Base-by-base conservation (phyloP, 345 rosid species). In the Melaleuca quinquenervia region DNA sequence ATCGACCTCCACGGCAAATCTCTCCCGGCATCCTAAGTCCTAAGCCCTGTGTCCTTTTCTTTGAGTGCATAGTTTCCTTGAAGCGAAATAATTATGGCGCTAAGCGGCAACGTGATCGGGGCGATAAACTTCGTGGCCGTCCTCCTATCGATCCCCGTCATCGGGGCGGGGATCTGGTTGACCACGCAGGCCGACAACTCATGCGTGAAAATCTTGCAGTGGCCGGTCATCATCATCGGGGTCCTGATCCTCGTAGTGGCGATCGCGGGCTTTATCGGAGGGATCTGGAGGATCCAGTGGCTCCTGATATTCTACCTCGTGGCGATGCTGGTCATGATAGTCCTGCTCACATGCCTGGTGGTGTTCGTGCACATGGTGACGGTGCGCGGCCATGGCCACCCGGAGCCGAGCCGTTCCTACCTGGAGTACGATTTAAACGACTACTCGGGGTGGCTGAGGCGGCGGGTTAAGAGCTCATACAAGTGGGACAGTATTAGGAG, bases 111-210 rank as follows among this genome's bases (percentile, higher is more conserved):
- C 82, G 93, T 95, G 53, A 93, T 95, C 7, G 98, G 98, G 29
- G 94, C 95, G 54, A 95, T 95, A 82, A 97, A 96, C 96, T 94
- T 97, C 86, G 91, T 94, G 22, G 93, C 98, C 48, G 90, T 96
- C 90, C 95, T 97, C 50, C 96, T 97, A 41, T 95, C 99, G 0
- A 90, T 96, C 20, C 99, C 98, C 3, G 83, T 97, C 84, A 94
- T 97, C 52, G 99, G 98, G 3, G 94, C 94, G 16, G 98, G 99
- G 84, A 95, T 97, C 88, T 97, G 99, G 99, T 92, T 97, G 0
- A 87, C 98, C 29, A 93, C 50, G 8, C 92, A 94, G 74, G 92
- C 95, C 2, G 99, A 95, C 90, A 94, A 97, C 88, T 91, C 98
- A 0, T 97, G 99, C 52, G 95, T 96, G 20, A 95, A 93, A 90